Evolutionary conservation across 352 stramenopile species (phyloP).

Genomic region (Phytophthora citrophthora): DNA sequence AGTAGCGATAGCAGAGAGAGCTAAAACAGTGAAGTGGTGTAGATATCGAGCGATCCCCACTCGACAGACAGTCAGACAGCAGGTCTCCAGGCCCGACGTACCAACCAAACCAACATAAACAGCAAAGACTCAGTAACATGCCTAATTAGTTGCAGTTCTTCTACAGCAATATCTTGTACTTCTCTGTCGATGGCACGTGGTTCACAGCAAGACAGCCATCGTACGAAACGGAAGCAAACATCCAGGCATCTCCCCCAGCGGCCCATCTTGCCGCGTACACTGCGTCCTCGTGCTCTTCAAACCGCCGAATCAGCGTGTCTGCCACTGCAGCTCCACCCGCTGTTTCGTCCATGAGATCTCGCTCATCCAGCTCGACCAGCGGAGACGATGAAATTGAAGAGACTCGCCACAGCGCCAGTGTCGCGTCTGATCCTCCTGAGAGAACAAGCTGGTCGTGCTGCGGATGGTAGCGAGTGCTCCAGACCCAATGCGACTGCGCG

Average conservation of each 20-base stretch:
- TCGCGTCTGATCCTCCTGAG: conserved; percentile 92
- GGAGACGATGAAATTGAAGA: conserved; percentile 97
- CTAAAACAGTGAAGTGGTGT: conserved; percentile 33
- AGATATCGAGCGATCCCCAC: conserved; percentile 36
- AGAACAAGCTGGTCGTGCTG: conserved; percentile 98
- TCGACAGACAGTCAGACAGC: conserved; percentile 32
- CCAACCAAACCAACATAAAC: conserved; percentile 38
- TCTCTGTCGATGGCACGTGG: conserved; percentile 98
- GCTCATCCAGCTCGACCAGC: conserved; percentile 93
- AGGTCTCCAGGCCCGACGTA: conserved; percentile 34
- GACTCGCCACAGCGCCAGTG: conserved; percentile 96
- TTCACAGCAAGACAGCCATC: conserved; percentile 96
- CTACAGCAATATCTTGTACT: conserved; percentile 99
- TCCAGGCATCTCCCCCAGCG: conserved; percentile 94
- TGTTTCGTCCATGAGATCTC: conserved; percentile 71
- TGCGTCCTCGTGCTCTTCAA: conserved; percentile 96
- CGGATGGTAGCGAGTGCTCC: conserved; percentile 95
- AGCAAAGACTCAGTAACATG: conserved; percentile 32
- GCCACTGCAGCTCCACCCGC: conserved; percentile 60
- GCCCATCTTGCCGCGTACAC: conserved; percentile 94
- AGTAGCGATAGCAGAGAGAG: conserved; percentile 24
- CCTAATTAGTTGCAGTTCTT: conserved; percentile 28
- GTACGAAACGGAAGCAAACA: conserved; percentile 95
- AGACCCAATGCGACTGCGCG: conserved; percentile 96
- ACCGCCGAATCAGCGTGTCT: conserved; percentile 82